Evolutionary conservation across 1,284 basidiomycete genomes (phyloP), one percentile per base, ranked within the genome.

Genomic region (Rhodotorula sp.): DNA sequence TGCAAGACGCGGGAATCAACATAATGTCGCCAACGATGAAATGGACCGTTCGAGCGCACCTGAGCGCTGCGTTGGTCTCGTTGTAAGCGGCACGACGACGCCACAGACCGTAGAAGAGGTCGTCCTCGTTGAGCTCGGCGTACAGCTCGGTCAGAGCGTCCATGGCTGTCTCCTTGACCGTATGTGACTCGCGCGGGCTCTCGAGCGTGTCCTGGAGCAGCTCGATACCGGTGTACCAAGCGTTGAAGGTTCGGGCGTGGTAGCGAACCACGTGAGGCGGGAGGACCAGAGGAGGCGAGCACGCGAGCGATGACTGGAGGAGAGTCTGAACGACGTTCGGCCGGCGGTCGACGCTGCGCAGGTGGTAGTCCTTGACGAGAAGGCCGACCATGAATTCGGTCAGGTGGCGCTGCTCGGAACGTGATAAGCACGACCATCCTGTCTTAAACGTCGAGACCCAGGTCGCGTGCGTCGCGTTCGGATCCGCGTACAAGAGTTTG

Each of bases 91-190:
- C 90, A 30, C 95, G 89, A 64, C 91, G 87, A 44, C 96, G 87
- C 89, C 96, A 99, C 34, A 98, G 82, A 9, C 96, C 96, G 80
- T 99, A 96, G 81, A 98, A 98, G 82, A 97, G 86, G 80, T 99
- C 97, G 72, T 97, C 94, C 81, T 99, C 96, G 24, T 88, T 88
- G 51, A 99, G 83, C 79, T 99, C 96, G 4, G 94, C 93, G 76
- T 97, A 99, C 2, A 98, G 84, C 78, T 99, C 96, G 22, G 93
- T 90, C 24, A 99, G 85, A 0, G 96, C 92, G 78, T 96, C 94
- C 70, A 89, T 89, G 56, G 92, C 88, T 54, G 87, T 89, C 72
- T 99, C 94, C 34, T 91, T 88, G 51, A 93, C 84, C 52, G 85
- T 84, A 37, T 85, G 83, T 72, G 98, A 94, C 69, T 98, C 93